Evolutionary conservation across 768 basidiomycete genomes (phyloP).

Genomic region (Gloeostereum incarnatum): DNA sequence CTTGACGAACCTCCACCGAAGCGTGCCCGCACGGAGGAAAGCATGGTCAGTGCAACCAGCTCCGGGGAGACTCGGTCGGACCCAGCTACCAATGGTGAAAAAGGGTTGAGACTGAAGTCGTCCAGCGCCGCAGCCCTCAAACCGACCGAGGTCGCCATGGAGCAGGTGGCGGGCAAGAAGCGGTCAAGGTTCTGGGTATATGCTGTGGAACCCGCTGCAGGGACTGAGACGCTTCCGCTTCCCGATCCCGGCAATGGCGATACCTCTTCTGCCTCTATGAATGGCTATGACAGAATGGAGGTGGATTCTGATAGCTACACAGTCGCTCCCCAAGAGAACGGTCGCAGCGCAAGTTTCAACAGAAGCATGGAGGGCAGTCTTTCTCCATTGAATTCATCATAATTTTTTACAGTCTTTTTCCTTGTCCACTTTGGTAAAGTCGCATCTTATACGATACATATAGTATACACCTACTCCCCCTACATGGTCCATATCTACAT

Average conservation of each 20-base stretch:
- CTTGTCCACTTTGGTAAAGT: conserved; percentile 10
- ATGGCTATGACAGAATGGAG: conserved; percentile 13
- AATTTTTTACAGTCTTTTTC: conserved; percentile 12
- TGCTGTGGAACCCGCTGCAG: conserved; percentile 64
- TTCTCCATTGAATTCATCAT: conserved; percentile 30
- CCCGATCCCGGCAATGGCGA: conserved; percentile 10
- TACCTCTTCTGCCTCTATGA: conserved; percentile 10
- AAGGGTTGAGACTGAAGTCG: conserved; percentile 35
- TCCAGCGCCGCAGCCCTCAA: conserved; percentile 60
- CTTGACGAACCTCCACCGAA: conserved; percentile 49
- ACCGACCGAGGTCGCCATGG: conserved; percentile 65
- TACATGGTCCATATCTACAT: background rate
- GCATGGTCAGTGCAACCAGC: conserved; percentile 48
- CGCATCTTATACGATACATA: background rate
- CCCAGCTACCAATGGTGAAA: conserved; percentile 17
- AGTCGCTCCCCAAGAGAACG: background rate
- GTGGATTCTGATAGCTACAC: conserved; percentile 5
- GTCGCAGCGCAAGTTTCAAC: conserved; percentile 13
- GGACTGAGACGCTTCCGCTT: conserved; percentile 19
- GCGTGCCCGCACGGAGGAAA: conserved; percentile 74
- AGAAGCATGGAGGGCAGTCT: conserved; percentile 28
- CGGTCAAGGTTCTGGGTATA: conserved; percentile 87
- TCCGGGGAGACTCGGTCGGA: conserved; percentile 27
- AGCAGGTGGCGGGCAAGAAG: conserved; percentile 72
- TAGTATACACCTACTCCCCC: background rate